Base-by-base conservation (phyloP, 768 basidiomycete genomes). In the Tulasnella sp. region DNA sequence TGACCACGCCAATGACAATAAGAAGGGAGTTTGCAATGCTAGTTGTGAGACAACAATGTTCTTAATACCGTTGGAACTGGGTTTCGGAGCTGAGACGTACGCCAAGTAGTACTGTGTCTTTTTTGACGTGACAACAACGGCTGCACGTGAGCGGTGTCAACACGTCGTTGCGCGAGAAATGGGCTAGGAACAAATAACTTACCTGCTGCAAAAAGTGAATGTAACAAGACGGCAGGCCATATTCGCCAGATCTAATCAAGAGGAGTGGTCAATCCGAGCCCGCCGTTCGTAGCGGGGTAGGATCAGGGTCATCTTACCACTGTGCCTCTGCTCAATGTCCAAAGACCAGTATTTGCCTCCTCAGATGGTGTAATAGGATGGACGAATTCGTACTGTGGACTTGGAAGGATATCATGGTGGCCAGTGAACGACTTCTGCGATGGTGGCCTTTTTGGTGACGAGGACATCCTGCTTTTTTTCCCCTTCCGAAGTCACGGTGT, bases 171-270 rank as follows among this genome's bases (percentile, higher is more conserved):
- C 22, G 22, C 19, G 49, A 49, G 19, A n/a, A 19, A n/a, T 49
- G 49, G 22, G n/a, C 49, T 49, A 22, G 7, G 22, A 6, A 22
- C 38, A 40, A n/a, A n/a, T 15, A 31, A 15, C 40, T 2, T 2
- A 76, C 75, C 64, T 34, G 75, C 67, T 11, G 75, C 75, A 69
- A 76, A 76, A 69, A 19, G 2, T 15, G 75, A 5, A 40, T 76
- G 75, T 9, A 76, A 38, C 19, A 76, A 54, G 9, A 76, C 75
- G 9, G 75, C 75, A 3, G 75, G 75, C 75, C 75, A 76, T 12
- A 76, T 76, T 1, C 75, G 3, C 75, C 75, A 76, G 11, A 76
- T 76, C 75, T 76, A 76, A 19, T 7, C 36, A 29, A 71, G 29
- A 36, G 25, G 29, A 17, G 11, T 36, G 7, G 58, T 67, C 54